Percentiles rank a stretch among this genome's conserved stretches.
Conservation (phyloP, 2,329 filamentous ascomycete species). For the Sporothrix pallida region DNA sequence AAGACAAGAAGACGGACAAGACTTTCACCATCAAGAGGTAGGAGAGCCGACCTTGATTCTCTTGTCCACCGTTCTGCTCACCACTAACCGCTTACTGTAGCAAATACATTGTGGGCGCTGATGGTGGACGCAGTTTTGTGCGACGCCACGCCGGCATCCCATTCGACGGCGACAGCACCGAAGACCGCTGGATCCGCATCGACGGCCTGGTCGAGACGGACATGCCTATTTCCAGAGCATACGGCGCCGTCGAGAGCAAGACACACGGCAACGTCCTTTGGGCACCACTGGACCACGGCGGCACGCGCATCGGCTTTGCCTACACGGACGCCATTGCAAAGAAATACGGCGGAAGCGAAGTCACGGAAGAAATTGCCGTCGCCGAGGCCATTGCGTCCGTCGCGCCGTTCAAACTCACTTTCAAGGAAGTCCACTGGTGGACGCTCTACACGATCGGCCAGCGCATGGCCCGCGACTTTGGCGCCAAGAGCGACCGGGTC, state of each 20-base stretch:
- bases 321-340: conserved; percentile 52
- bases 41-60: background rate
- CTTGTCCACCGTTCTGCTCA: too few relatives aligned
- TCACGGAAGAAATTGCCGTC: conserved; percentile 59
- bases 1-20: conserved; percentile 84
- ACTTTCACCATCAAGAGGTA: conserved; percentile 63
- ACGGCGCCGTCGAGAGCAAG: conserved; percentile 54
- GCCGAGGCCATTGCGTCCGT: conserved; percentile 53
- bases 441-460: conserved; percentile 59
- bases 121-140: conserved; percentile 58
- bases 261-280: conserved; percentile 62
- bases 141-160: conserved; percentile 53
- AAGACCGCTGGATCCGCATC: conserved; percentile 60
- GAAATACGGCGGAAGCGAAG: conserved; percentile 43
- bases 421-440: conserved; percentile 60
- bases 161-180: conserved; percentile 56
- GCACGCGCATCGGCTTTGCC: conserved; percentile 60
- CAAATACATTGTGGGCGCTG: conserved; percentile 58
- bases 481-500: conserved; percentile 55
- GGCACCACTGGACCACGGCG: conserved; percentile 59
- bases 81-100: conserved; percentile 36
- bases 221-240: conserved; percentile 54
- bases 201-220: conserved; percentile 57
- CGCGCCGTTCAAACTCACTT: conserved; percentile 50
- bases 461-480: conserved; percentile 63